A percentile compares a stretch with the other conserved stretches of the same genome.
phyloP scores from a whole-genome alignment of 2,329 filamentous ascomycete genomes.

The Fusarium transvaalense region DNA sequence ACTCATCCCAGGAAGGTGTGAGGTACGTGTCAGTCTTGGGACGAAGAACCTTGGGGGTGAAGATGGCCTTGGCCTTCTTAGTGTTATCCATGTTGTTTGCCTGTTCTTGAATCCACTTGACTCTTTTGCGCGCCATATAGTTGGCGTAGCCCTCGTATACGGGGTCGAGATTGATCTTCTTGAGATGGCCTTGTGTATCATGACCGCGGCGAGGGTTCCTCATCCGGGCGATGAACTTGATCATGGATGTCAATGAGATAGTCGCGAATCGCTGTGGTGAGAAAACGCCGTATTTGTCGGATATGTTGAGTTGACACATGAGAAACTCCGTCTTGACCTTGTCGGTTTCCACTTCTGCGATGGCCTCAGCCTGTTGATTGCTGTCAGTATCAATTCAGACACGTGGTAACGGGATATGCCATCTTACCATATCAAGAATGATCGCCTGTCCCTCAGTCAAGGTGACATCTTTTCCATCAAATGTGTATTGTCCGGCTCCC shows the following conservation, averaged over 20 bases:
- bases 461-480: background rate
- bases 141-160: slow-evolving; percentile 39
- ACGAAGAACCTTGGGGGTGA: background rate
- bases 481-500: background rate
- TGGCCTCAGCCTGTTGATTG: background rate
- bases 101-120: slow-evolving; percentile 1
- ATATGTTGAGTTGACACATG: slow-evolving; percentile 3
- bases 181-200: slow-evolving; percentile 36
- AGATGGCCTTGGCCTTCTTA: background rate
- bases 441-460: background rate
- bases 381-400: background rate
- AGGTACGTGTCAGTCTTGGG: background rate
- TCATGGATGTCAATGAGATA: slow-evolving; percentile 25
- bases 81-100: background rate
- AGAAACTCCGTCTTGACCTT: background rate
- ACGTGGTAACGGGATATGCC: too few species aligned
- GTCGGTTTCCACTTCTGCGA: background rate
- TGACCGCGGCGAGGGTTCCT: slow-evolving; percentile 43
- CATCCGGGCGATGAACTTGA: slow-evolving; percentile 42
- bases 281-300: slow-evolving; percentile 13
- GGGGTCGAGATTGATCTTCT: slow-evolving; percentile 33
- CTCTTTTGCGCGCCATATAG: slow-evolving; percentile 33
- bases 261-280: background rate
- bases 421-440: slow-evolving; percentile 7
- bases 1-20: slow-evolving; percentile 10